Conservation (phyloP, 805 yeast genomes). For the Suhomyces sp. region DNA sequence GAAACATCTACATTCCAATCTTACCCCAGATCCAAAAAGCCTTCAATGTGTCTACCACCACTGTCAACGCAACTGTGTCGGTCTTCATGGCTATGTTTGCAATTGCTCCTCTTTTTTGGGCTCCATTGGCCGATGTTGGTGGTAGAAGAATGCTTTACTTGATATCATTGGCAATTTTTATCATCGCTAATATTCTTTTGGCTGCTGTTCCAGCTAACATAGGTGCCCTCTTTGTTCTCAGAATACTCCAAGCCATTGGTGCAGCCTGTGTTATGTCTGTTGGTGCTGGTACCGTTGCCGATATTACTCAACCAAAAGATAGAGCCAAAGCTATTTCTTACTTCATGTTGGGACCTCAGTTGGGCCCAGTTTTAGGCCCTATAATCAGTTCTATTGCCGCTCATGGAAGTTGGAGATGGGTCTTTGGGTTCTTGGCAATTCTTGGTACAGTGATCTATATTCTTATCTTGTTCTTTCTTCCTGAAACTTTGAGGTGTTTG, state of each 20-base stretch:
- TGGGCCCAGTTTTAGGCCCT: conserved; percentile 42
- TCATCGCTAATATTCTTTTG: conserved; percentile 28
- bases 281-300: conserved; percentile 39
- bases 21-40: conserved; percentile 44
- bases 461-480: conserved; percentile 30
- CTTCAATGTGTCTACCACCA: conserved; percentile 40
- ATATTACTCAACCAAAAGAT: conserved; percentile 27
- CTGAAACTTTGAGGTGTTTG: conserved; percentile 39
- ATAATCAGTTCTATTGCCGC: conserved; percentile 28
- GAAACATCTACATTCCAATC: conserved; percentile 58
- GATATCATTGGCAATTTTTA: conserved; percentile 25
- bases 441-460: conserved; percentile 25
- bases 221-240: conserved; percentile 26
- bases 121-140: conserved; percentile 52
- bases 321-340: conserved; percentile 34
- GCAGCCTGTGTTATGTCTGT: conserved; percentile 37
- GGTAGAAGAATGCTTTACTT: conserved; percentile 40
- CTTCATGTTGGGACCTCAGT: conserved; percentile 40
- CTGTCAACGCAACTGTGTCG: conserved; percentile 56
- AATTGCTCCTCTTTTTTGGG: conserved; percentile 57
- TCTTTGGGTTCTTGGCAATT: conserved; percentile 32
- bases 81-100: conserved; percentile 59
- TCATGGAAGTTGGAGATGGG: conserved; percentile 32
- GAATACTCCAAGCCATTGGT: conserved; percentile 39
- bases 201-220: conserved; percentile 32